Evolutionary conservation across 2,329 filamentous ascomycete genomes (phyloP).

Genomic region (Colletotrichum endophyticum): DNA sequence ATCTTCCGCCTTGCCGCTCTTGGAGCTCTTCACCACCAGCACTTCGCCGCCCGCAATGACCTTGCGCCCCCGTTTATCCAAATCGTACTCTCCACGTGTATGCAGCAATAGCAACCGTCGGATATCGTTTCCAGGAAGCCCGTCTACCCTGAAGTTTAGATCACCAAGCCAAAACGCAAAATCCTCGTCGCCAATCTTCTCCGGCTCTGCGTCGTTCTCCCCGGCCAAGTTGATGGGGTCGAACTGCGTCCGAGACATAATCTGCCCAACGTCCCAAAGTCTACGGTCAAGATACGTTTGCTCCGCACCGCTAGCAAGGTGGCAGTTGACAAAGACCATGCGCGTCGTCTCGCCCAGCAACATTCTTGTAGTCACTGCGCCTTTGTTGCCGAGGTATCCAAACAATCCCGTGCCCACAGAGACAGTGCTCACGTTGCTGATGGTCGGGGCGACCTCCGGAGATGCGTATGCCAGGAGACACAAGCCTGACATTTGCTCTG

Average conservation of each 20-base stretch:
- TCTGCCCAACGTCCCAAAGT: slow-evolving; percentile 88
- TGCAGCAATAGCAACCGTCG: slow-evolving; percentile 83
- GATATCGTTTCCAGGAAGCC: slow-evolving; percentile 89
- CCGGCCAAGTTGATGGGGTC: slow-evolving; percentile 72
- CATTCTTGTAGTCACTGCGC: slow-evolving; percentile 81
- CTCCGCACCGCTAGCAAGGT: slow-evolving; percentile 87
- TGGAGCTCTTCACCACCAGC: slow-evolving; percentile 28
- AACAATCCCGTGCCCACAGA: slow-evolving; percentile 88
- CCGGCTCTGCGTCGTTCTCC: slow-evolving; percentile 67
- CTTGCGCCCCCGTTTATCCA: slow-evolving; percentile 46
- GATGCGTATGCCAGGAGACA: slow-evolving; percentile 87
- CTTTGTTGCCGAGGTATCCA: slow-evolving; percentile 97
- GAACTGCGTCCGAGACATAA: slow-evolving; percentile 78
- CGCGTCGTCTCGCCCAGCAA: slow-evolving; percentile 89
- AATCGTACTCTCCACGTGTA: slow-evolving; percentile 76
- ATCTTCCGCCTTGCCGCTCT: slow-evolving; percentile 31
- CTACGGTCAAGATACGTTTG: slow-evolving; percentile 78
- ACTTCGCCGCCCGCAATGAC: slow-evolving; percentile 48
- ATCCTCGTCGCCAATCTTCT: slow-evolving; percentile 85
- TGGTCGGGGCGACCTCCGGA: slow-evolving; percentile 72
- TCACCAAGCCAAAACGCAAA: slow-evolving; percentile 97
- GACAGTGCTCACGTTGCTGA: slow-evolving; percentile 82
- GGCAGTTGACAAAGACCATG: slow-evolving; percentile 88
- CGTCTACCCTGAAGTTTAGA: slow-evolving; percentile 90
- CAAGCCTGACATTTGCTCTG: slow-evolving; percentile 87